phyloP scores from a whole-genome alignment of 148 eudicot genomes.

The Rheum nobile region DNA sequence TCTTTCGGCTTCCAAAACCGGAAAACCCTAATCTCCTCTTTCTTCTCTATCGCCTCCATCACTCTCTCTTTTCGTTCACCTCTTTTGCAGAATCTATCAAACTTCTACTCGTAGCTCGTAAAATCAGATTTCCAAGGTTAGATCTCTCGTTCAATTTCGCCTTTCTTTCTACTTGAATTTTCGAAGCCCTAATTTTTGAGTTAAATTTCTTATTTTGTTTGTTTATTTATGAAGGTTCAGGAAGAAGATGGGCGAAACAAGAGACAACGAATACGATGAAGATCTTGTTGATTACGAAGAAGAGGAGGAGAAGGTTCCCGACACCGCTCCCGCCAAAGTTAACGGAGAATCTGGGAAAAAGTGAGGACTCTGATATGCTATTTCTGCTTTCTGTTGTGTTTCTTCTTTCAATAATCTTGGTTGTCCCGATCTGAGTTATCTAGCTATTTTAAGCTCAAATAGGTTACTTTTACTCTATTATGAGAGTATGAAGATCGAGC shows the following conservation, averaged over 20 bases:
- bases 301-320: slow-evolving; percentile 43
- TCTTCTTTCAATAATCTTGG: background rate
- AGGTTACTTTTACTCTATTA: background rate
- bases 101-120: background rate
- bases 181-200: background rate
- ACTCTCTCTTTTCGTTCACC: background rate
- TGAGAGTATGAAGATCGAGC: background rate
- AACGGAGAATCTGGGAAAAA: slow-evolving; percentile 41
- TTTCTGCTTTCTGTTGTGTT: background rate
- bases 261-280: slow-evolving; percentile 45
- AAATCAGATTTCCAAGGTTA: background rate
- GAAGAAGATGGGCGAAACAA: slow-evolving; percentile 33
- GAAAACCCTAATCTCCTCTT: background rate
- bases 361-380: slow-evolving; percentile 11
- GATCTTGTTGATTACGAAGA: slow-evolving; percentile 55
- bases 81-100: background rate
- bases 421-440: background rate
- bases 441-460: background rate
- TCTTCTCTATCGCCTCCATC: background rate
- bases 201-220: background rate
- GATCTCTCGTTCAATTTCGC: background rate
- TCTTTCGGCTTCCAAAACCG: background rate
- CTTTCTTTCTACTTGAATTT: background rate
- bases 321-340: slow-evolving; percentile 23
- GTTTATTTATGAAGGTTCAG: background rate